Evolutionary conservation across 345 rosid genomes (phyloP).

Genomic region (Gossypium raimondii): DNA sequence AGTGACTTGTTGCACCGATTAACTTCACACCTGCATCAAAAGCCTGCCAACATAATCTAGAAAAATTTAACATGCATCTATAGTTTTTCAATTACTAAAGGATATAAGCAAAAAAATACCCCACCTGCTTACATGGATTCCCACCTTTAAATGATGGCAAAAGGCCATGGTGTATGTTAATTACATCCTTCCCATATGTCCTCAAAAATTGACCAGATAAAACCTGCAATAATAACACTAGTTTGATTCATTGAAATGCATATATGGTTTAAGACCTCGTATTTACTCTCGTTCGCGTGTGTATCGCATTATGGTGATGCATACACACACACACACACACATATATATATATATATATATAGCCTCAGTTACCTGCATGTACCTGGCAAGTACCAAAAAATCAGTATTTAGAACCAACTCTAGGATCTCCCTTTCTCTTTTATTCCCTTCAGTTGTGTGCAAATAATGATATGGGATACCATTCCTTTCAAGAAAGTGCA

Average conservation of each 20-base stretch:
- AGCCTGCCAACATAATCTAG: constrained; percentile 61
- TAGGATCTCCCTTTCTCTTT: constrained; percentile 72
- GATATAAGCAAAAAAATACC: constrained; percentile 8
- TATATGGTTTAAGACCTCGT: no score
- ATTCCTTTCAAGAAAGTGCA: constrained; percentile 73
- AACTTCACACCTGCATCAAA: constrained; percentile 94
- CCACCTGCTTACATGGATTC: constrained; percentile 76
- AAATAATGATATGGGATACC: constrained; percentile 78
- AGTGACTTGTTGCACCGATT: constrained; percentile 94
- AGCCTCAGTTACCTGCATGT: constrained; percentile 82
- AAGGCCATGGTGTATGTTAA: constrained; percentile 98
- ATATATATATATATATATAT: neutral
- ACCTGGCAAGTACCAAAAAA: constrained; percentile 91
- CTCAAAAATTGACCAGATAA: constrained; percentile 66
- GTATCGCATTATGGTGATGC: no score
- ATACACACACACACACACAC: no score
- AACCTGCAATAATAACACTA: constrained; percentile 37
- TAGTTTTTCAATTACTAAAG: constrained; percentile 13
- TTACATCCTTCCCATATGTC: constrained; percentile 78
- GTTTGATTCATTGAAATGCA: constrained; percentile 4
- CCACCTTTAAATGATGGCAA: constrained; percentile 93
- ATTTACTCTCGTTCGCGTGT: no score
- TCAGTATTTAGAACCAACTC: constrained; percentile 77
- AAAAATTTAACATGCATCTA: constrained; percentile 26
- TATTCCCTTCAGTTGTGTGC: constrained; percentile 44